Evolutionary conservation across 2,329 filamentous ascomycete species (phyloP), one percentile per base, ranked within the genome.

Genomic region (Fusarium kyushuense): DNA sequence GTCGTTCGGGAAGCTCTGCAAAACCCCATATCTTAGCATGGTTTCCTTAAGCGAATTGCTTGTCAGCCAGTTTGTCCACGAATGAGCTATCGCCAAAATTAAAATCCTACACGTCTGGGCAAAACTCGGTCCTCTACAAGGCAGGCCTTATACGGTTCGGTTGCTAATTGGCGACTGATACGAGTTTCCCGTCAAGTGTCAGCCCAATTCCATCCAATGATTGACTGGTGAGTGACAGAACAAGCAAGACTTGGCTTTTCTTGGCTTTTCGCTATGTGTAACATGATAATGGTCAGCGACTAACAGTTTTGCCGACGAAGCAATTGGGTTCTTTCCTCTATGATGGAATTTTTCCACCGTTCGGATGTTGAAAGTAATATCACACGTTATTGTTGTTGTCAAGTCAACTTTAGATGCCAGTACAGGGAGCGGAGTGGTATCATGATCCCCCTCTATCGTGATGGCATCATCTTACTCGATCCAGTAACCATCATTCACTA

Each of bases 401-500:
- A 54, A 17, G 29, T 45, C 10, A n/a, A 29, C 14, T 19, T 40
- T 35, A 12, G 45, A 7, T 17, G 32, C 17, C 16, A 35, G 14
- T 35, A n/a, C 19, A 27, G 21, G 27, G 33, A 51, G 19, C 25
- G 4, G 42, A 35, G 25, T 45, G 29, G 23, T 17, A 38, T 57
- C 49, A 45, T 56, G 41, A 41, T 41, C 30, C 43, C 30, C 19
- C 47, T 38, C 35, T 19, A 27, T 42, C 42, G 17, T 42, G 42
- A 43, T 48, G 21, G 32, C 19, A 46, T 16, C 38, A 14, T 27
- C 29, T 46, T 57, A 40, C 33, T 51, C 46, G 16, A 27, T 53
- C 46, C 23, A 30, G 14, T 36, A 42, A 33, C 40, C 27, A 51
- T 73, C 67, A 76, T 25, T 75, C 68, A 60, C 74, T 70, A 49